Base-by-base conservation (phyloP, 495 filamentous ascomycete genomes). In the Xylona heveae region DNA sequence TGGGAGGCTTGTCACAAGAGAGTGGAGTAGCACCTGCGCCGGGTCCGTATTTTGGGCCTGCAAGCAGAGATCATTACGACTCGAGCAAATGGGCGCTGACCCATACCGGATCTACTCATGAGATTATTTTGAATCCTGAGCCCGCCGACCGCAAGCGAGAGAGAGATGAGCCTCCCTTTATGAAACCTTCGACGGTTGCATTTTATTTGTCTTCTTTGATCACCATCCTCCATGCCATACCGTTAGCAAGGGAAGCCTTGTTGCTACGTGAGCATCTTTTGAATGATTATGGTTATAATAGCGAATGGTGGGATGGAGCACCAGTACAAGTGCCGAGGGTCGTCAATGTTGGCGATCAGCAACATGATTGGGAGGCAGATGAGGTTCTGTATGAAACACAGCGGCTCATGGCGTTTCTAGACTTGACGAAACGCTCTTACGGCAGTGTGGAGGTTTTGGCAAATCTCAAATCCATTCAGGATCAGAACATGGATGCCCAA, bases 231-330 rank as follows among this genome's bases (percentile, higher is more conserved):
- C 77, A 85, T 43, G 59, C 71, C 25, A 85, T 94, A 34, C 84
- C 84, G n/a, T 53, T 72, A 24, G 72, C 71, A 9, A 64, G 82
- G 29, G 78, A 88, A 41, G 62, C 71, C 5, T 59, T 94, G 19
- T 56, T 93, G 9, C 55, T 62, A 14, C 50, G 61, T 23, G 46
- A 57, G 38, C 43, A 54, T 22, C 34, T 51, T 19, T 55, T 70
- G 7, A 51, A 55, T 3, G 63, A 72, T 32, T 90, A 88, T 39
- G 76, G 74, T 1, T 53, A 64, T 34, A 61, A 77, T 37, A 48
- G 62, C 6, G 69, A 85, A 15, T 94, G 84, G 84, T 94, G 84
- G 84, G 72, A 70, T 41, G 84, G 83, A 4, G 58, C 63, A 6
- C 38, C 57, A 0, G 76, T 85, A 20, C 54, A 62, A 21, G 50